These are phyloP conservation scores for Phycomyces nitens DNA, from an alignment of 192 early-diverging fungal species.

Conservation along the genomic window DNA sequence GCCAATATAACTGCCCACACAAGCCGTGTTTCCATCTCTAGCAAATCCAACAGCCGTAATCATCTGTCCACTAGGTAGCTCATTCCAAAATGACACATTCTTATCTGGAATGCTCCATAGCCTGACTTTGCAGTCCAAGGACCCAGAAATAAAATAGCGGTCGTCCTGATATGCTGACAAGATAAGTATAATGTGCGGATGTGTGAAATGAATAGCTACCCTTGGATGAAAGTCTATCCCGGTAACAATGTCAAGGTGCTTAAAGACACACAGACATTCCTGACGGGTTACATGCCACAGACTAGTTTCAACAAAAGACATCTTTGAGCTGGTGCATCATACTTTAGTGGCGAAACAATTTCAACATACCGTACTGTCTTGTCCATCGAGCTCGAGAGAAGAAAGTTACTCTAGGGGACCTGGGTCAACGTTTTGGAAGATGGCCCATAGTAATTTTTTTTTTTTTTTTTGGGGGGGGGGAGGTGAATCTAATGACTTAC, in stretches of 20 bases:
- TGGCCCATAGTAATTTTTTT: no score
- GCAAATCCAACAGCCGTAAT: slow-evolving; percentile 81
- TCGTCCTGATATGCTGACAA: slow-evolving; percentile 60
- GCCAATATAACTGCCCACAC: slow-evolving; percentile 75
- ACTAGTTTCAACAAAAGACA: slow-evolving; percentile 21
- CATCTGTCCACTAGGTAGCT: slow-evolving; percentile 60
- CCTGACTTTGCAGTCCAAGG: slow-evolving; percentile 73
- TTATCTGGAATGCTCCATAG: slow-evolving; percentile 83
- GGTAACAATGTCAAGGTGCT: slow-evolving; percentile 75
- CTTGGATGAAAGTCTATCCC: slow-evolving; percentile 77
- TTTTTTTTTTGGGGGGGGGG: neutral
- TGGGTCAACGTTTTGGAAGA: no score
- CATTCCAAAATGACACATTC: slow-evolving; percentile 73
- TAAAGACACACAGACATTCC: slow-evolving; percentile 76
- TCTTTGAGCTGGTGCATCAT: neutral
- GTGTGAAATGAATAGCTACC: slow-evolving; percentile 14
- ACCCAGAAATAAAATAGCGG: slow-evolving; percentile 75
- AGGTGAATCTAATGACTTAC: slow-evolving; percentile 5
- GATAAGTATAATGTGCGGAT: neutral
- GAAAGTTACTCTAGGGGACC: slow-evolving; percentile 57
- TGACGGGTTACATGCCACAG: slow-evolving; percentile 76
- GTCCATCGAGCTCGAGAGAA: slow-evolving; percentile 80
- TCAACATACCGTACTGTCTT: slow-evolving; percentile 59
- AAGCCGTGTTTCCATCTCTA: slow-evolving; percentile 63
- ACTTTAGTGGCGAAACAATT: neutral